These are phyloP conservation scores for Papiliotrema laurentii DNA, from an alignment of 1,284 basidiomycete genomes.

Conservation along the genomic window DNA sequence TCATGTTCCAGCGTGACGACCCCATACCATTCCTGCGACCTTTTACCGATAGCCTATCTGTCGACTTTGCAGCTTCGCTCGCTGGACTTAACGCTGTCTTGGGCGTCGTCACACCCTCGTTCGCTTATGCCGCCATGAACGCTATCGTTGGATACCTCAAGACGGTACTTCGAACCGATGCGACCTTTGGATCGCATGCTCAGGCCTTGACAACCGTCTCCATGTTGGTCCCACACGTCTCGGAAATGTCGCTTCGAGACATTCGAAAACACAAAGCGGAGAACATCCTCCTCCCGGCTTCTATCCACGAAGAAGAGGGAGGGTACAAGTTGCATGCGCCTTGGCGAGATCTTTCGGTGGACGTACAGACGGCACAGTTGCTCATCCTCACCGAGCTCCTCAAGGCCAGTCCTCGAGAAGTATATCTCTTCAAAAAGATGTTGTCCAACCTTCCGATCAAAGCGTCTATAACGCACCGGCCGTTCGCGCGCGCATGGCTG, in stretches of 20 bases:
- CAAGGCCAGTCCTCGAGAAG: conserved; percentile 64
- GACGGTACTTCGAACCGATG: conserved; percentile 52
- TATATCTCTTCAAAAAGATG: conserved; percentile 65
- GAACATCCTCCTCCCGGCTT: conserved; percentile 59
- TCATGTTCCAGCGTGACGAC: conserved; percentile 72
- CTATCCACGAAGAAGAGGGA: conserved; percentile 53
- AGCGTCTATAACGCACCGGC: conserved; percentile 23
- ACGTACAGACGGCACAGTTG: conserved; percentile 68
- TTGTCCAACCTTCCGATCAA: conserved; percentile 56
- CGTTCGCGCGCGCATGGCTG: conserved; percentile 64
- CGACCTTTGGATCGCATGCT: conserved; percentile 55
- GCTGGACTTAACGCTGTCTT: conserved; percentile 55
- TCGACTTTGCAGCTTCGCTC: conserved; percentile 53
- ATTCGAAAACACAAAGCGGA: conserved; percentile 71
- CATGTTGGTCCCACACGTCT: conserved; percentile 60
- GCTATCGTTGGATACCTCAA: conserved; percentile 67
- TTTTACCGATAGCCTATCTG: conserved; percentile 58
- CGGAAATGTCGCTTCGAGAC: conserved; percentile 66
- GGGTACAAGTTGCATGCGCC: conserved; percentile 48
- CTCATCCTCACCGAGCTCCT: conserved; percentile 63
- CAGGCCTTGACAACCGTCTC: conserved; percentile 58
- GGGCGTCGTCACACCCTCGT: conserved; percentile 58
- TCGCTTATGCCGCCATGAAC: conserved; percentile 65
- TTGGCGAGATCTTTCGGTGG: conserved; percentile 56
- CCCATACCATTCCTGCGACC: conserved; percentile 62